A percentile compares a stretch with the other conserved stretches of the same genome.
Evolutionary conservation across 495 filamentous ascomycete genomes (phyloP).

Genomic region (Lasiosphaeria miniovina): DNA sequence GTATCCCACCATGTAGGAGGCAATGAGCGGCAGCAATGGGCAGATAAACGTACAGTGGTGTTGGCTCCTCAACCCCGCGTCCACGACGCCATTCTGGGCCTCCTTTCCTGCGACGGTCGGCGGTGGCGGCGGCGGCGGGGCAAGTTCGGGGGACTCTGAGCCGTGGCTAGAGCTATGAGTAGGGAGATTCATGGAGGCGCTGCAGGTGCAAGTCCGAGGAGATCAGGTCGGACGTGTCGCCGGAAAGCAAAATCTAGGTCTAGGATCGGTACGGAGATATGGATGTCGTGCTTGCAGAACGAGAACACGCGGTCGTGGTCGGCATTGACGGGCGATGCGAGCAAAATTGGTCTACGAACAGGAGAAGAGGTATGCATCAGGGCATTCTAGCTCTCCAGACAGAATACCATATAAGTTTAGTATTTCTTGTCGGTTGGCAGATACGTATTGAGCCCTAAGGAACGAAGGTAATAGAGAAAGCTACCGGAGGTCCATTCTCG

Average conservation of each 20-base stretch:
- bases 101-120: neutral
- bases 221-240: neutral
- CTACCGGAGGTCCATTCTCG: too few species aligned
- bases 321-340: too few species aligned
- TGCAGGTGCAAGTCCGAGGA: neutral
- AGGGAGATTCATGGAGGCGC: conserved; percentile 23
- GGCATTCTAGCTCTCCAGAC: too few species aligned
- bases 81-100: conserved; percentile 45
- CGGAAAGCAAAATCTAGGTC: neutral
- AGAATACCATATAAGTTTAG: too few species aligned
- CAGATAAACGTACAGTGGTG: conserved; percentile 62
- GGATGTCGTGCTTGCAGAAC: too few species aligned
- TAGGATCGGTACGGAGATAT: too few species aligned
- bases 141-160: conserved; percentile 25
- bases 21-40: neutral
- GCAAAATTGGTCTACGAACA: too few species aligned
- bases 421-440: too few species aligned
- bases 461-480: too few species aligned
- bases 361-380: too few species aligned
- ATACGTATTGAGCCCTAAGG: too few species aligned
- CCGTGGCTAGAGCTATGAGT: conserved; percentile 29
- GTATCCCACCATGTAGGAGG: neutral
- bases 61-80: conserved; percentile 69
- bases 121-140: conserved; percentile 21
- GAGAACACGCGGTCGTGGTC: too few species aligned